These are phyloP conservation scores for Alternaria arborescens DNA, from an alignment of 2,329 filamentous ascomycete species.

Conservation along the genomic window DNA sequence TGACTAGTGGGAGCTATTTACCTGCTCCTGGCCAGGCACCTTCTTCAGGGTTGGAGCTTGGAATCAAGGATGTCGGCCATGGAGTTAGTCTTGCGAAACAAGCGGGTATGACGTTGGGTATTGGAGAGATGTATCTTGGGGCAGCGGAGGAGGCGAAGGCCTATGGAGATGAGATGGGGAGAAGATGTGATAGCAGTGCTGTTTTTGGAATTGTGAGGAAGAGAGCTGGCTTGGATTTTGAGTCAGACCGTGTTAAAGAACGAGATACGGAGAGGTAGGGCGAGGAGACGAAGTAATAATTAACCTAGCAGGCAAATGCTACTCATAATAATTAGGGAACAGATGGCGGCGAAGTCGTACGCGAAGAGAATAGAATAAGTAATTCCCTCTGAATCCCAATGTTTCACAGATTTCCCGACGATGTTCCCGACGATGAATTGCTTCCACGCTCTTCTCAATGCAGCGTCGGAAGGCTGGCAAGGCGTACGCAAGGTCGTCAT, in stretches of 20 bases:
- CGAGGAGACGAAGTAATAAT: not conserved
- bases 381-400: no score
- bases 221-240: slow-evolving; percentile 57
- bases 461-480: slow-evolving; percentile 69
- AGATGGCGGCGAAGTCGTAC: not conserved
- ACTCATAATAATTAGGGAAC: no score
- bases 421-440: no score
- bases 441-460: no score
- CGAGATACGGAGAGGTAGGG: slow-evolving; percentile 18
- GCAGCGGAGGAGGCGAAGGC: slow-evolving; percentile 56
- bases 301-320: not conserved
- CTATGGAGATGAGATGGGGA: slow-evolving; percentile 47
- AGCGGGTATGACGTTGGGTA: slow-evolving; percentile 51
- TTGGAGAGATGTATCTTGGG: slow-evolving; percentile 55
- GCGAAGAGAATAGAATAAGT: not conserved
- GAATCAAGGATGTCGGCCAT: slow-evolving; percentile 63
- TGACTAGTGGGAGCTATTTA: slow-evolving; percentile 40
- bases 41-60: slow-evolving; percentile 60
- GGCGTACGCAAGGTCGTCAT: slow-evolving; percentile 79
- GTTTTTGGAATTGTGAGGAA: slow-evolving; percentile 60
- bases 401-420: no score
- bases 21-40: slow-evolving; percentile 47
- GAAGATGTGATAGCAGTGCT: slow-evolving; percentile 60
- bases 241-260: slow-evolving; percentile 49
- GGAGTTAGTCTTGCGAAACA: slow-evolving; percentile 57